These are phyloP conservation scores for Isoetes engelmannii DNA, from an alignment of 83 land plant genomes.

Conservation along the genomic window DNA sequence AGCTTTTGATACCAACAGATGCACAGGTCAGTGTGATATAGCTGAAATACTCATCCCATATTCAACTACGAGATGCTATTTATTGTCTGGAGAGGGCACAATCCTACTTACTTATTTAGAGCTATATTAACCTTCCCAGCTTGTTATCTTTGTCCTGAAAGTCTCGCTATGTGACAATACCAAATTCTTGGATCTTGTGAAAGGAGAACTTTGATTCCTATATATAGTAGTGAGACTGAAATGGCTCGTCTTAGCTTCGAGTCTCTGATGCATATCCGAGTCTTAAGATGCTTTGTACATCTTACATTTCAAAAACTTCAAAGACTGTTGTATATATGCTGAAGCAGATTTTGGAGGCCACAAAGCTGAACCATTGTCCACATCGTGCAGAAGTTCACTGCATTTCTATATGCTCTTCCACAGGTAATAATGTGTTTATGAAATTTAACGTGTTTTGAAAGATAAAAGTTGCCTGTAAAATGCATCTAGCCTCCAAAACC, in stretches of 20 bases:
- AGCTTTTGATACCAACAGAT: conserved; percentile 12
- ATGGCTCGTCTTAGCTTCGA: too few relatives aligned
- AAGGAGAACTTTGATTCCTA: too few relatives aligned
- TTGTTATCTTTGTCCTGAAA: neutral
- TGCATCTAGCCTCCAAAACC: too few relatives aligned
- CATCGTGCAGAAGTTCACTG: conserved; percentile 21
- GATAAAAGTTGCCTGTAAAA: neutral
- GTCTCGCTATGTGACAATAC: neutral
- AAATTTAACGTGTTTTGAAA: neutral
- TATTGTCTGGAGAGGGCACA: neutral
- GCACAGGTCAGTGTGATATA: neutral
- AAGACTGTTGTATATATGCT: neutral
- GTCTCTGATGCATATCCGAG: too few relatives aligned
- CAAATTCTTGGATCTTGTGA: too few relatives aligned
- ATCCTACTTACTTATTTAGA: neutral
- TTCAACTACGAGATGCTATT: neutral
- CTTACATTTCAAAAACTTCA: too few relatives aligned
- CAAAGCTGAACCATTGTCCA: conserved; percentile 10
- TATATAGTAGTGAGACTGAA: too few relatives aligned
- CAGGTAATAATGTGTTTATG: neutral
- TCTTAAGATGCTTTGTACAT: too few relatives aligned
- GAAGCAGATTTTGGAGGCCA: conserved; percentile 15
- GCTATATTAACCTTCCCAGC: neutral
- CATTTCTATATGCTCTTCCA: conserved; percentile 1
- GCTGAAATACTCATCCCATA: neutral